Conservation (phyloP, 1,284 basidiomycete species). For the Pyrrhoderma lamaoense region DNA sequence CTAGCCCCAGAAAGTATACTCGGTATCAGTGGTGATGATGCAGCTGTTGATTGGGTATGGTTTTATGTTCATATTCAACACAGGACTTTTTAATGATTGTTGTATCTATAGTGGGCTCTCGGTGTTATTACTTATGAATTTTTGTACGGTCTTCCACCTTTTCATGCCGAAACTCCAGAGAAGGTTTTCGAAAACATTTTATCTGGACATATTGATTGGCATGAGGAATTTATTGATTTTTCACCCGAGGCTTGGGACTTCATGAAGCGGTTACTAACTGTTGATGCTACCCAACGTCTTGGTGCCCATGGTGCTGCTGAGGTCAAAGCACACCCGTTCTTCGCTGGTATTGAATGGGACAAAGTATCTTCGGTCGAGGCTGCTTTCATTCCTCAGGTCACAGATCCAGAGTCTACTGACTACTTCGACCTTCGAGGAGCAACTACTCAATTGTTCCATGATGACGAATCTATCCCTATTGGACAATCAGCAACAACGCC, state of each 20-base stretch:
- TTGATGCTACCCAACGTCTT: slow-evolving; percentile 75
- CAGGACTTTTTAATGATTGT: slow-evolving; percentile 8
- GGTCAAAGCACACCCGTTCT: slow-evolving; percentile 90
- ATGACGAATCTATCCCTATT: slow-evolving; percentile 62
- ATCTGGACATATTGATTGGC: slow-evolving; percentile 94
- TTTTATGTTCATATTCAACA: not conserved
- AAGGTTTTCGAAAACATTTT: slow-evolving; percentile 99
- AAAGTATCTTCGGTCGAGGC: slow-evolving; percentile 84
- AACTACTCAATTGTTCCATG: slow-evolving; percentile 81
- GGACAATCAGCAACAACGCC: slow-evolving; percentile 44
- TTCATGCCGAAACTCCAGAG: slow-evolving; percentile 95
- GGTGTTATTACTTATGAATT: slow-evolving; percentile 99
- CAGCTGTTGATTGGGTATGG: slow-evolving; percentile 91
- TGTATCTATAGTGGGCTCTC: slow-evolving; percentile 75
- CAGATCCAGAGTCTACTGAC: slow-evolving; percentile 96
- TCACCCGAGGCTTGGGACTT: slow-evolving; percentile 87
- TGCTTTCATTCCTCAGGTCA: slow-evolving; percentile 92
- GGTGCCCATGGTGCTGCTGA: slow-evolving; percentile 88
- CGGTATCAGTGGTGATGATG: slow-evolving; percentile 92
- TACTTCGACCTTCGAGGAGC: slow-evolving; percentile 98
- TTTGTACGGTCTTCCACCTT: slow-evolving; percentile 93
- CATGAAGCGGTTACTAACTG: slow-evolving; percentile 82
- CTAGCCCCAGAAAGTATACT: slow-evolving; percentile 95
- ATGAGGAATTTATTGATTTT: slow-evolving; percentile 86
- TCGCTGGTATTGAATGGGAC: slow-evolving; percentile 89